Percentiles rank a stretch among this genome's conserved stretches.
Conservation (phyloP, 176 grass and related monocot genomes). For the Cocos nucifera region DNA sequence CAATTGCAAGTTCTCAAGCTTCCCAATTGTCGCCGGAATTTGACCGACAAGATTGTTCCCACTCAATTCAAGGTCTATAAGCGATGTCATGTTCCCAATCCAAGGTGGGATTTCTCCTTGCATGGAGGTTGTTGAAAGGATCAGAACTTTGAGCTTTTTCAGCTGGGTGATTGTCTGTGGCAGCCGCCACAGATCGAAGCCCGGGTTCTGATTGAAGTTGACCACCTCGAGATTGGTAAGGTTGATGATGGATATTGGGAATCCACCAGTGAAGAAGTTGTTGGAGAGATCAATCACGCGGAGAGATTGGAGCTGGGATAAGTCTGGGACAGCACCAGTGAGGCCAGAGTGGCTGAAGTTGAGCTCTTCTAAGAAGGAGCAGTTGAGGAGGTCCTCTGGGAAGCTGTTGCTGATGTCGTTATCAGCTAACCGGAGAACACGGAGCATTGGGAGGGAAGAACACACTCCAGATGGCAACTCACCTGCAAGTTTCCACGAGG, state of each 20-base stretch:
- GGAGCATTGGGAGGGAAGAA: conserved; percentile 45
- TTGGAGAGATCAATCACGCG: conserved; percentile 49
- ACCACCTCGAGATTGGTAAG: conserved; percentile 43
- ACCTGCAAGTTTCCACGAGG: conserved; percentile 58
- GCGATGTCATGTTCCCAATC: conserved; percentile 90
- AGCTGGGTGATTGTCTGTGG: conserved; percentile 39
- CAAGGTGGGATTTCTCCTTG: conserved; percentile 57
- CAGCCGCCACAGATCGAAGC: conserved; percentile 53
- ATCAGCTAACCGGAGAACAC: conserved; percentile 29
- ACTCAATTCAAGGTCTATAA: conserved; percentile 75
- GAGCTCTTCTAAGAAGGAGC: conserved; percentile 53
- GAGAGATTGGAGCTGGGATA: conserved; percentile 34
- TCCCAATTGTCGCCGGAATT: conserved; percentile 43
- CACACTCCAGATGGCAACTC: conserved; percentile 46
- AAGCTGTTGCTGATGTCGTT: conserved; percentile 68
- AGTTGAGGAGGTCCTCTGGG: conserved; percentile 41
- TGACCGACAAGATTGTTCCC: conserved; percentile 52
- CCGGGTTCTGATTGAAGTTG: conserved; percentile 89
- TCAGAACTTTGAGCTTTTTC: conserved; percentile 40
- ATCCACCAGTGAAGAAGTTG: conserved; percentile 66
- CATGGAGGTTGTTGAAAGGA: conserved; percentile 68
- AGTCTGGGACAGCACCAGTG: conserved; percentile 51
- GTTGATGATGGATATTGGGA: conserved; percentile 57
- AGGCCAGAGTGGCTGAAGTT: conserved; percentile 56
- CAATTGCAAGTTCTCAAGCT: conserved; percentile 34